Evolutionary conservation across 805 yeast species (phyloP).

Genomic region (Naumovozyma castellii): DNA sequence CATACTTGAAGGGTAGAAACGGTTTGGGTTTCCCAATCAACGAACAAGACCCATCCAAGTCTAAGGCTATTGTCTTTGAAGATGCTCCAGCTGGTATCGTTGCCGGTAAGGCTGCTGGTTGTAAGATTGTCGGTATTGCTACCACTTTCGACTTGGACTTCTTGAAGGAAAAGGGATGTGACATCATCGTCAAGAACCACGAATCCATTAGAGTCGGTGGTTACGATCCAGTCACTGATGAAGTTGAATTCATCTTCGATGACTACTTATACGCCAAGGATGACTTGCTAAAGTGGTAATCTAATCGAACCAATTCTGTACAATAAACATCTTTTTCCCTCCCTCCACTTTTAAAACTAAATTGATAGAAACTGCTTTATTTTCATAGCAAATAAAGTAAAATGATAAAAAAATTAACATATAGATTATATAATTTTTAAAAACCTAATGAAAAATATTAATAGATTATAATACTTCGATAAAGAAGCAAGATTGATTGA

Average conservation of each 20-base stretch:
- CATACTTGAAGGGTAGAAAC: constrained; percentile 52
- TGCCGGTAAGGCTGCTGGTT: constrained; percentile 80
- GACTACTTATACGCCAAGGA: constrained; percentile 33
- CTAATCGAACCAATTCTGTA: no score
- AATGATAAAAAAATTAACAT: no score
- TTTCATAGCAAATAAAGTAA: neutral
- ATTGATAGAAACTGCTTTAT: no score
- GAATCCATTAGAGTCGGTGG: constrained; percentile 49
- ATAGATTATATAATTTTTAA: no score
- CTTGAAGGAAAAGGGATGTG: constrained; percentile 70
- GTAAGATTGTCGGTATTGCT: constrained; percentile 73
- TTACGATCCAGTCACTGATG: constrained; percentile 38
- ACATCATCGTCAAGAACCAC: constrained; percentile 69
- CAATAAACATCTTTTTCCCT: neutral
- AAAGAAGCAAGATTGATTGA: no score
- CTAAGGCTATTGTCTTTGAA: constrained; percentile 61
- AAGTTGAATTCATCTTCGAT: constrained; percentile 30
- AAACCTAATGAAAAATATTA: neutral
- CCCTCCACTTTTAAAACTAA: no score
- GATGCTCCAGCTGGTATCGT: constrained; percentile 84
- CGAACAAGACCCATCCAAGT: constrained; percentile 30
- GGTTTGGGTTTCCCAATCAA: constrained; percentile 32
- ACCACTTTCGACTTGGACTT: constrained; percentile 64
- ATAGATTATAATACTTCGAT: neutral
- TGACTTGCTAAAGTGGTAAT: constrained; percentile 29